Evolutionary conservation across 139 green algal species (phyloP), one percentile per base, ranked within the genome.

Genomic region (Coelastrella sp.): DNA sequence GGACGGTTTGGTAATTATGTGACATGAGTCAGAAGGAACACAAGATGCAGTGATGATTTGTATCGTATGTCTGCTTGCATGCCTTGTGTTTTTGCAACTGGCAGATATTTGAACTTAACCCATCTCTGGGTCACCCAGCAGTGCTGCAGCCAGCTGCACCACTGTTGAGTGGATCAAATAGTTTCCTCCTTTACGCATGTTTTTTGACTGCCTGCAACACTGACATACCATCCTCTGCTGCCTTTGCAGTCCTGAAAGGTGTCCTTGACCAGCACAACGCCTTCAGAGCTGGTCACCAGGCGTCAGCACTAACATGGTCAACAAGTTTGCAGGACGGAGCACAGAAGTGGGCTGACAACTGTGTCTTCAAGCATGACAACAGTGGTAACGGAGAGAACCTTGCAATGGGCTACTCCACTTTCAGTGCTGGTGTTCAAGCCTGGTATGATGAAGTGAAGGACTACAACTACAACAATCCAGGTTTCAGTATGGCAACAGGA

Each of bases 401-500:
- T 79, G 71, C 71, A 17, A 64, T 27, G n/a, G 57, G 43, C 30
- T n/a, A 63, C 27, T 19, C 51, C 15, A 27, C 6, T n/a, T 83
- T 72, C 40, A 5, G 7, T 15, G 51, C 35, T 17, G 75, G 17
- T 41, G 41, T 83, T 5, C 11, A 30, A 5, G 75, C 3, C 45
- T 64, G 75, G 75, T 86, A 86, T 30, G 34, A 81, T 34, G 81
- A 86, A 23, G 57, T 86, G 13, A 7, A 38, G 25, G 11, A 11
- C 9, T 87, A 87, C 40, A 48, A 66, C 27, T 87, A 37, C 21
- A 66, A 64, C 53, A 80, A 57, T 40, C 69, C 69, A 8, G 71
- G 82, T 27, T 87, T 82, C 71, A 77, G 71, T 40, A 37, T 25
- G 17, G 37, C 37, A 6, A 87, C 82, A 1, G 82, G 82, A 7